These are phyloP conservation scores for Linum usitatissimum DNA, from an alignment of 345 rosid species.

Conservation along the genomic window DNA sequence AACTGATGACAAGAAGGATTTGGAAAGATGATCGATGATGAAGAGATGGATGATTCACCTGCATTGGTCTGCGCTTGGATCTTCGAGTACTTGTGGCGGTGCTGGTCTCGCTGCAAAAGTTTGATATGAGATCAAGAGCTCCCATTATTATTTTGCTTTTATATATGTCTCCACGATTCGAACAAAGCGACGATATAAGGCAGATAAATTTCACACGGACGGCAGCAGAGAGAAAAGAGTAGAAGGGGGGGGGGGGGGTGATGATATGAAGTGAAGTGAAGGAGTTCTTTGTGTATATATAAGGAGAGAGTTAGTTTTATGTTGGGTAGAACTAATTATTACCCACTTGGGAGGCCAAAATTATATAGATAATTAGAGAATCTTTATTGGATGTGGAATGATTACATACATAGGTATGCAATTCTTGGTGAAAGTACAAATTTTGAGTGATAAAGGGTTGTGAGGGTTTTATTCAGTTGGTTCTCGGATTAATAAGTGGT, in stretches of 20 bases:
- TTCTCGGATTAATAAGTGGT: no score
- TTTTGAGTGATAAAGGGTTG: no score
- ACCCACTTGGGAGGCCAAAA: no score
- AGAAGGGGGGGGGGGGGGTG: slow-evolving; percentile 1
- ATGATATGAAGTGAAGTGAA: no score
- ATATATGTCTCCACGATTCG: slow-evolving; percentile 17
- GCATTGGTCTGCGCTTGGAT: slow-evolving; percentile 77
- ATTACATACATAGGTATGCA: no score
- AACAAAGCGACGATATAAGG: slow-evolving; percentile 16
- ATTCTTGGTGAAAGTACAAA: no score
- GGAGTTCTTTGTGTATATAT: no score
- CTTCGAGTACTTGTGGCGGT: slow-evolving; percentile 50
- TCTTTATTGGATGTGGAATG: no score
- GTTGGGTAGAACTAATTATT: no score
- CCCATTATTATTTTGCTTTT: slow-evolving; percentile 38
- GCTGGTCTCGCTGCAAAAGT: slow-evolving; percentile 69
- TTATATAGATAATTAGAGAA: no score
- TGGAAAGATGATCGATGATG: not conserved
- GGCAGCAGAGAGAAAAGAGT: not conserved
- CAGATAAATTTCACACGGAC: slow-evolving; percentile 9
- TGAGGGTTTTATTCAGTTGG: no score
- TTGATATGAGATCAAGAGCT: slow-evolving; percentile 72
- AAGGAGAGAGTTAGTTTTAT: no score
- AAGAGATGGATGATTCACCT: slow-evolving; percentile 29
- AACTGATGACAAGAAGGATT: not conserved